Base-by-base conservation (phyloP, 805 yeast species). In the Starmerella stigmatis region DNA sequence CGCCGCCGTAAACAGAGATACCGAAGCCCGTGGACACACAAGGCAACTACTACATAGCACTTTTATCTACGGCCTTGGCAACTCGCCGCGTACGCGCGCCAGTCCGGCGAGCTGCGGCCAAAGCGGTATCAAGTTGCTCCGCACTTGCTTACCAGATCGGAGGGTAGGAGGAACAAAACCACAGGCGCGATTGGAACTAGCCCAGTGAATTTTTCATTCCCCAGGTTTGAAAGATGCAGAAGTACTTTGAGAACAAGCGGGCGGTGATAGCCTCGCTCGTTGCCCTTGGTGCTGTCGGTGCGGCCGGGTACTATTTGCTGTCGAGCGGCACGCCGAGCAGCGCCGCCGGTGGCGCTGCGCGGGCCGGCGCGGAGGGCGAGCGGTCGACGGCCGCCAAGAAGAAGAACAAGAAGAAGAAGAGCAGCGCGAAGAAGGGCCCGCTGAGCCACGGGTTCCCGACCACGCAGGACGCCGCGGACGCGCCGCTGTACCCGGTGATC, bases 241-340 rank as follows among this genome's bases (percentile, higher is more conserved):
- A 50, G 52, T 74, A 73, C 60, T 62, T 73, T 43, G 65, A 69
- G 46, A 69, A 70, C 57, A 79, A 73, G 61, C 66, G 75, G n/a
- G 82, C 80, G 32, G 70, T 81, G 44, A 65, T 76, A 26, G 73
- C 80, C 37, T 70, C 85, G 10, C 73, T 78, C 7, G 72, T 78
- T 50, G 81, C 81, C 41, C 75, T 76, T 48, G 73, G 76, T 42
- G 72, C 79, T 30, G 84, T 79, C 25, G 72, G 74, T 28, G 78
- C 80, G 45, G 80, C 83, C 9, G 76, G 73, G 55, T 67, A 69
- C 50, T 73, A 71, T 55, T 69, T 46, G 34, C 29, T 39, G 27
- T 21, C 49, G 15, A 32, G 27, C 32, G 22, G 34, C 31, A 32
- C 41, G 37, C 11, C 35, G 10, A 9, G 28, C 23, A 53, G 64